Conservation (phyloP, 2,329 filamentous ascomycete genomes). For the Bimuria novae-zelandiae region DNA sequence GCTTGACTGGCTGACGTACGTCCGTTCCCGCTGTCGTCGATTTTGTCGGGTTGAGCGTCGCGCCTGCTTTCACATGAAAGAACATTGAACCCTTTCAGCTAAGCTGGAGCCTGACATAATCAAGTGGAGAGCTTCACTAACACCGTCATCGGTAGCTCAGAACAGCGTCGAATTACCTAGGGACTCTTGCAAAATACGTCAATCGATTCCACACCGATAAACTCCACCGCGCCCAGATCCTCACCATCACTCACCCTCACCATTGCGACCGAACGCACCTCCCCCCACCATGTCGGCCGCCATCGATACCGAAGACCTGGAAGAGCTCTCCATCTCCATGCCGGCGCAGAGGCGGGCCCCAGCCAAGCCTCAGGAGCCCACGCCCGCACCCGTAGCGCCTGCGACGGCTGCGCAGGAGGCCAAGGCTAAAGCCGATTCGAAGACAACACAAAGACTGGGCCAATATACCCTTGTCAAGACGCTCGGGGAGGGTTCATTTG, state of each 20-base stretch:
- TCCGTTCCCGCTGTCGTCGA: background rate
- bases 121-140: background rate
- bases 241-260: background rate
- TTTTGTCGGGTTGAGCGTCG: background rate
- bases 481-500: conserved; percentile 94
- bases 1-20: background rate
- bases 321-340: conserved; percentile 72
- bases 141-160: too few species aligned
- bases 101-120: background rate
- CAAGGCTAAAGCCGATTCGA: conserved; percentile 56
- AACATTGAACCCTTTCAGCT: background rate
- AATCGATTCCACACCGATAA: background rate
- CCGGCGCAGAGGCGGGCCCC: conserved; percentile 64
- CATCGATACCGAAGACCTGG: conserved; percentile 76
- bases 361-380: conserved; percentile 41
- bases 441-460: conserved; percentile 81
- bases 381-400: conserved; percentile 30
- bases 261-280: background rate
- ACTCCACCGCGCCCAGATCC: too few species aligned
- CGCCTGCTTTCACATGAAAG: background rate
- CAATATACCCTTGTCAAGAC: conserved; percentile 91
- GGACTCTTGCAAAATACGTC: background rate
- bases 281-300: conserved; percentile 44
- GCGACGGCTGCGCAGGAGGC: conserved; percentile 35
- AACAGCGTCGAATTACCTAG: too few species aligned